These are phyloP conservation scores for Clavispora vitiphila DNA, from an alignment of 805 yeast species.

Conservation along the genomic window DNA sequence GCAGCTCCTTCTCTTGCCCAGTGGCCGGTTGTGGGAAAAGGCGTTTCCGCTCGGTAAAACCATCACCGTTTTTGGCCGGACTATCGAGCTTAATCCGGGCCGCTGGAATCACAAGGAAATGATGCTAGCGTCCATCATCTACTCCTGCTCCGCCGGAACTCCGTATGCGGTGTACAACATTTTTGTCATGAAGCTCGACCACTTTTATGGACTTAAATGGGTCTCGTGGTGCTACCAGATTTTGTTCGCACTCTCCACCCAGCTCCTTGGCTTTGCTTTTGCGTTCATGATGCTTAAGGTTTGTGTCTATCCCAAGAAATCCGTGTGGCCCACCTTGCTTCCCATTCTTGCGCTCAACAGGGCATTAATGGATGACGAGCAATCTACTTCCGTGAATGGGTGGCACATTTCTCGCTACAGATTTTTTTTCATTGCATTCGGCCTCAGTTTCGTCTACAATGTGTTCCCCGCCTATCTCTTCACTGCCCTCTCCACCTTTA, in stretches of 20 bases:
- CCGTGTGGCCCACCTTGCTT: constrained; percentile 41
- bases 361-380: constrained; percentile 33
- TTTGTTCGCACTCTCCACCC: constrained; percentile 48
- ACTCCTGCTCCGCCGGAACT: constrained; percentile 38
- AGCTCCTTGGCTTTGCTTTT: constrained; percentile 62
- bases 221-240: constrained; percentile 50
- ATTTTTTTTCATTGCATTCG: constrained; percentile 32
- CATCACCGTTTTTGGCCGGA: constrained; percentile 19
- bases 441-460: constrained; percentile 34
- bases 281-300: constrained; percentile 62
- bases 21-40: constrained; percentile 38
- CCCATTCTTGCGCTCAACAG: constrained; percentile 40
- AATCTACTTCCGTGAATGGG: constrained; percentile 23
- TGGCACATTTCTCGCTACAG: constrained; percentile 40
- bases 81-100: constrained; percentile 34
- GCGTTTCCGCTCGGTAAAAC: constrained; percentile 21
- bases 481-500: constrained; percentile 35
- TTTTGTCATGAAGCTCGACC: constrained; percentile 39
- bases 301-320: constrained; percentile 38
- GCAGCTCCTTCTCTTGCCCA: constrained; percentile 35
- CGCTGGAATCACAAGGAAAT: constrained; percentile 42
- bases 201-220: constrained; percentile 40
- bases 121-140: constrained; percentile 42
- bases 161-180: constrained; percentile 40
- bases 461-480: constrained; percentile 40